Evolutionary conservation across 495 filamentous ascomycete species (phyloP), one percentile per base, ranked within the genome.

Genomic region (Penicillium diatomitis): DNA sequence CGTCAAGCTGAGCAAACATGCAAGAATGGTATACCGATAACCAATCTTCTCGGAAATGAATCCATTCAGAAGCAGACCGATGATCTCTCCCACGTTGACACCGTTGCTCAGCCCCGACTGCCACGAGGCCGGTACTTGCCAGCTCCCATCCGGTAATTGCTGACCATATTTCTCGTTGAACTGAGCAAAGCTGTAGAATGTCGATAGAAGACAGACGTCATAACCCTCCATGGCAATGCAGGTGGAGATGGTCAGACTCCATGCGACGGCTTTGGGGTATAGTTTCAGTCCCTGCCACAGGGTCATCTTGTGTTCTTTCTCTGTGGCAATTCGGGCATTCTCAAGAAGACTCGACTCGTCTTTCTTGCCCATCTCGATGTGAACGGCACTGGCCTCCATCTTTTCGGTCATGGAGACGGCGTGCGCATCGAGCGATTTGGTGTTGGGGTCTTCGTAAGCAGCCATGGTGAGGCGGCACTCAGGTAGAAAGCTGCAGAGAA

Each of bases 31-130:
- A 48, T 82, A 82, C 7, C 76, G 69, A 55, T 88, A 88, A 29
- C 86, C 86, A 53, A 87, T 85, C 2, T 76, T 71, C 53, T 90
- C 86, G 11, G 84, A 87, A 27, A 85, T 77, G 66, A 69, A 85
- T 44, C 86, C 86, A 56, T 88, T 89, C 61, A 88, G 77, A 46
- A 86, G 65, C 4, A 89, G 71, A 49, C 86, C 86, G 52, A 89
- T 81, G 41, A 89, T 81, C 65, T 88, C 84, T 11, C 86, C 85
- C 48, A 74, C 70, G 33, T 69, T 67, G 5, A 70, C 74, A 47
- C 73, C 85, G 56, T 89, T 88, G 50, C 80, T 85, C 32, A 90
- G 68, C 47, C 84, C 85, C 8, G 85, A 69, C 67, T 89, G 85
- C 86, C 86, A 90, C 48, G 79, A 60, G 10, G 85, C 84, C n/a